These are phyloP conservation scores for Helminthosporium solani DNA, from an alignment of 2,329 filamentous ascomycete species.

Conservation along the genomic window DNA sequence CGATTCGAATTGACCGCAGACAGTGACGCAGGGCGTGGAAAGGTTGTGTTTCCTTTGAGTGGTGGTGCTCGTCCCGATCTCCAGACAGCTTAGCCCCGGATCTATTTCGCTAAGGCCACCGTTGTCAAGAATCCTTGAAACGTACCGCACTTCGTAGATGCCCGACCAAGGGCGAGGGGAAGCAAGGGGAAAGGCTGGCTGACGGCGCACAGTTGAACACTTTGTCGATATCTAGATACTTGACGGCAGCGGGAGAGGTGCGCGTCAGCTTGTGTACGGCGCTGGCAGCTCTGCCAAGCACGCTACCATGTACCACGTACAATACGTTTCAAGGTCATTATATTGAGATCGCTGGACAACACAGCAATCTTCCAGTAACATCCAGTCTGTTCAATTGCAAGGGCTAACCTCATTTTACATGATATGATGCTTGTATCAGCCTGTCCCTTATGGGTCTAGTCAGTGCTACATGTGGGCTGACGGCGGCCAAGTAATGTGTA, in stretches of 20 bases:
- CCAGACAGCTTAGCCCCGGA: slow-evolving; percentile 30
- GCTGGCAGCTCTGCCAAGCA: slow-evolving; percentile 17
- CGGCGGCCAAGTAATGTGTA: background rate
- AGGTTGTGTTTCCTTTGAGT: slow-evolving; percentile 11
- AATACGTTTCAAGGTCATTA: slow-evolving; percentile 30
- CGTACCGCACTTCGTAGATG: no score
- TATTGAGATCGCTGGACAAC: background rate
- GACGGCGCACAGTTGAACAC: no score
- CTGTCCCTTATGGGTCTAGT: no score
- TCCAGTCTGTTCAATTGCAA: background rate
- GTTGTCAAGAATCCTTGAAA: background rate
- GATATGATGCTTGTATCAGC: background rate
- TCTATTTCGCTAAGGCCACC: slow-evolving; percentile 34
- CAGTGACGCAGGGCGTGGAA: slow-evolving; percentile 8
- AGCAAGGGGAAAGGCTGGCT: no score
- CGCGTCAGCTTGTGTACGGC: slow-evolving; percentile 6
- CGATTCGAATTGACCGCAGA: slow-evolving; percentile 16
- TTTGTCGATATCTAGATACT: background rate
- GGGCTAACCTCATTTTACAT: background rate
- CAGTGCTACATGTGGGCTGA: background rate
- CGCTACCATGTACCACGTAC: slow-evolving; percentile 23
- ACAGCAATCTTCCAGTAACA: background rate
- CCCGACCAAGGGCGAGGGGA: no score
- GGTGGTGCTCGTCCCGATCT: slow-evolving; percentile 17
- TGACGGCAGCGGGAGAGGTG: background rate